Evolutionary conservation across 2,329 filamentous ascomycete species (phyloP), one percentile per base, ranked within the genome.

Genomic region (Penicillium sp.): DNA sequence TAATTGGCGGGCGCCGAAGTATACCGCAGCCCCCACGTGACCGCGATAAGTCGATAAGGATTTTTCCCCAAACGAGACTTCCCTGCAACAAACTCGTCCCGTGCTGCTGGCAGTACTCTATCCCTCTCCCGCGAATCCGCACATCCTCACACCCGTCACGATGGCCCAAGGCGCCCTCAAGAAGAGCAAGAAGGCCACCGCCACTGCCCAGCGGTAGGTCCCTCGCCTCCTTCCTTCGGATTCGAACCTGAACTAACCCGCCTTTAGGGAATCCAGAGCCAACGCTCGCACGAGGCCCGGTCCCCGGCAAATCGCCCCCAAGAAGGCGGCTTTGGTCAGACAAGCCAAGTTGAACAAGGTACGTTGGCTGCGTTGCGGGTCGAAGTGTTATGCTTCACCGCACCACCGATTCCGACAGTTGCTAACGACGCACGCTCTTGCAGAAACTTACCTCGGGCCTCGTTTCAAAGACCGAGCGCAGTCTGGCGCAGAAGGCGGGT

Each of bases 331-430:
- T 2, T 71, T 88, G 46, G 77, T 86, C 35, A 78, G 79, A 65
- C 79, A 84, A 65, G 75, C 82, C 57, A 83, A 84, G 63, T 76
- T 87, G 67, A 83, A 80, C 46, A 87, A 85, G 76, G 81, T 82
- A 57, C 24, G 59, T 54, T n/a, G 10, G 27, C 27, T 10, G 27
- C 2, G 20, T 22, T 22, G 2, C 20, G 20, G 4, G 20, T 22
- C 20, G 20, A 22, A 22, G 2, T 22, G 20, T 22, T 22, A 4
- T 22, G 20, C 20, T 22, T 22, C 20, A 22, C 20, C 20, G n/a
- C 20, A 22, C 20, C 20, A 2, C 20, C 20, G 20, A 22, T 22
- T 22, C 20, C 20, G 2, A 14, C 28, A 7, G n/a, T 10, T 36
- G 7, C n/a, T n/a, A n/a, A n/a, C n/a, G n/a, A n/a, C n/a, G n/a